Percentiles rank a stretch among this genome's conserved stretches.
Evolutionary conservation across 805 yeast species (phyloP).

Genomic region (Sugiyamaella valdiviana): DNA sequence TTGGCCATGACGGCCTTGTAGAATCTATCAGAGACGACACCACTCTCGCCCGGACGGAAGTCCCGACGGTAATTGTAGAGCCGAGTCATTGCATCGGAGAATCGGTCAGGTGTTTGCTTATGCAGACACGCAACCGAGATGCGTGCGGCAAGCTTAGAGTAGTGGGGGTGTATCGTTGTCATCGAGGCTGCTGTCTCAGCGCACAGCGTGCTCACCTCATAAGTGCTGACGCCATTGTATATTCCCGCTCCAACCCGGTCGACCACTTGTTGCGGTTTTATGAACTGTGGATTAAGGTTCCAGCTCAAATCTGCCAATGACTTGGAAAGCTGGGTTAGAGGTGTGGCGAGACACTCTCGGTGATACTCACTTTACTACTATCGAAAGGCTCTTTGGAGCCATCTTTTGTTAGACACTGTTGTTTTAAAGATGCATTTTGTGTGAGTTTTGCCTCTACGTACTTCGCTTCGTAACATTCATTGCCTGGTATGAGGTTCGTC

Average conservation of each 20-base stretch:
- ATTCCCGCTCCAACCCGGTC: slow-evolving; percentile 47
- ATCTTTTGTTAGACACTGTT: background rate
- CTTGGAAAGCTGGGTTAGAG: background rate
- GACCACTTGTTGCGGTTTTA: slow-evolving; percentile 3
- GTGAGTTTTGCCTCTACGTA: background rate
- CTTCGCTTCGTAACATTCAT: slow-evolving; percentile 2
- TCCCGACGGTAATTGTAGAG: slow-evolving; percentile 69
- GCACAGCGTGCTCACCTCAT: slow-evolving; percentile 58
- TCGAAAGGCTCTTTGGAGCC: slow-evolving; percentile 3
- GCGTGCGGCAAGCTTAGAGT: slow-evolving; percentile 77
- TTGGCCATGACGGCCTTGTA: slow-evolving; percentile 51
- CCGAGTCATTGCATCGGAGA: slow-evolving; percentile 60
- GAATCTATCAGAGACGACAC: slow-evolving; percentile 59
- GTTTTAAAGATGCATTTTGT: background rate
- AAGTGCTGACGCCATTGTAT: slow-evolving; percentile 87
- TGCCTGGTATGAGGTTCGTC: background rate
- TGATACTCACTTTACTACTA: slow-evolving; percentile 1
- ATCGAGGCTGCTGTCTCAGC: slow-evolving; percentile 94
- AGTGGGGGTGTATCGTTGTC: slow-evolving; percentile 94
- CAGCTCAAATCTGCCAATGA: background rate
- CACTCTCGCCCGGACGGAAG: slow-evolving; percentile 51
- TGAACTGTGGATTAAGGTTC: background rate
- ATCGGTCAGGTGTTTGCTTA: slow-evolving; percentile 76
- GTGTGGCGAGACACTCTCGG: background rate
- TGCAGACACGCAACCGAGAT: slow-evolving; percentile 84